Evolutionary conservation across 768 basidiomycete species (phyloP).

Genomic region (Trametes elegans): DNA sequence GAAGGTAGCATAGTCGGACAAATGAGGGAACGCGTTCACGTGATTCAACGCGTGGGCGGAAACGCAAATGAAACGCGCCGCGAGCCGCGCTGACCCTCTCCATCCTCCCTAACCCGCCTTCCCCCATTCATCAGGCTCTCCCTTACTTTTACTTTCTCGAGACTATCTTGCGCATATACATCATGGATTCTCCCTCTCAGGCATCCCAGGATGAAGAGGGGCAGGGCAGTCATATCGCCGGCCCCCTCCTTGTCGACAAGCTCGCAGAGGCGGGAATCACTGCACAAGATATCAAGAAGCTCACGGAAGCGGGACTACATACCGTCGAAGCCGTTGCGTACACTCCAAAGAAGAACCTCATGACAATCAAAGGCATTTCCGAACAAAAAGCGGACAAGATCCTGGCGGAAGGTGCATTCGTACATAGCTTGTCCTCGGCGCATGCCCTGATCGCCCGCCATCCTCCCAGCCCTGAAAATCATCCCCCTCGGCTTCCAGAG

Average conservation of each 20-base stretch:
- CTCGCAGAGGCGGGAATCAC: conserved; percentile 87
- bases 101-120: not conserved
- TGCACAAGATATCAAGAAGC: conserved; percentile 91
- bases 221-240: conserved; percentile 56
- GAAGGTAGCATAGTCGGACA: not conserved
- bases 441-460: no score
- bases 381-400: conserved; percentile 98
- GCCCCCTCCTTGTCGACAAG: conserved; percentile 83
- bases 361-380: conserved; percentile 93
- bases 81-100: conserved; percentile 9
- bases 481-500: conserved; percentile 98
- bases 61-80: conserved; percentile 13
- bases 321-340: conserved; percentile 96
- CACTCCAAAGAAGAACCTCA: conserved; percentile 90
- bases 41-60: conserved; percentile 19
- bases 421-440: no score
- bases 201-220: conserved; percentile 48
- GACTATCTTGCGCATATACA: not conserved
- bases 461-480: conserved; percentile 80
- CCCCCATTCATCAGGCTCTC: not conserved
- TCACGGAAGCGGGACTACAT: conserved; percentile 85
- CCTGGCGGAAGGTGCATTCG: conserved; percentile 76
- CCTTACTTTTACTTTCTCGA: not conserved
- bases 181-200: conserved; percentile 59
- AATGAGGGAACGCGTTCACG: conserved; percentile 24